Percentiles rank a stretch among this genome's conserved stretches.
phyloP scores from a whole-genome alignment of 73 alveolate genomes.

The Paramecium caudatum region DNA sequence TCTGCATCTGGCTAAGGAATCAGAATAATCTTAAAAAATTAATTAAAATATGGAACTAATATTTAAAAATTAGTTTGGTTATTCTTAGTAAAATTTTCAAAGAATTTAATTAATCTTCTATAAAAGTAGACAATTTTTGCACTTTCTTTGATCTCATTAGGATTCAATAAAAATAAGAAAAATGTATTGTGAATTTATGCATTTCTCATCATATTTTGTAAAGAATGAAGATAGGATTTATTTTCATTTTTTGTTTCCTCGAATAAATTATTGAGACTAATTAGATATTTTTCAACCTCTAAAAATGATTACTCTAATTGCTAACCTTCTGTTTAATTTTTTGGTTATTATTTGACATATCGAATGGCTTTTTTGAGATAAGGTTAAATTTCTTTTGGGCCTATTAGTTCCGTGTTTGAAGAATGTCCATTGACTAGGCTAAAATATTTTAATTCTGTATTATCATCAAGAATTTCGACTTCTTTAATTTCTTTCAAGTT shows the following conservation, averaged over 20 bases:
- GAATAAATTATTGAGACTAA: background rate
- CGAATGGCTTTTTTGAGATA: slow-evolving; percentile 12
- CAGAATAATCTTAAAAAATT: background rate
- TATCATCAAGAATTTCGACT: slow-evolving; percentile 71
- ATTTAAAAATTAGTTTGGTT: slow-evolving; percentile 34
- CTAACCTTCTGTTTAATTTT: background rate
- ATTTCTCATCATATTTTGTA: slow-evolving; percentile 52
- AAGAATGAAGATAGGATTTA: background rate
- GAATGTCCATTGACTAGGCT: slow-evolving; percentile 62
- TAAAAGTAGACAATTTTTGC: background rate
- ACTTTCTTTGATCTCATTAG: background rate
- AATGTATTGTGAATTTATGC: background rate
- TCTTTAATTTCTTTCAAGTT: slow-evolving; percentile 25
- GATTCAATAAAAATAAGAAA: background rate
- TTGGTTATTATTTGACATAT: background rate
- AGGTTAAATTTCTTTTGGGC: slow-evolving; percentile 63
- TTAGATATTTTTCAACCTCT: background rate
- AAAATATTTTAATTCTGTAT: slow-evolving; percentile 46
- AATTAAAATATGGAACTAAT: background rate
- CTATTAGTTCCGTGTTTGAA: background rate
- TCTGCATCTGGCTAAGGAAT: background rate
- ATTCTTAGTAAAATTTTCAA: slow-evolving; percentile 6
- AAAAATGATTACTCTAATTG: background rate
- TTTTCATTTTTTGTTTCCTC: background rate
- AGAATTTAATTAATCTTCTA: slow-evolving; percentile 58